Evolutionary conservation across 2,329 filamentous ascomycete species (phyloP), one percentile per base, ranked within the genome.

Genomic region (Clarireedia homoeocarpa): DNA sequence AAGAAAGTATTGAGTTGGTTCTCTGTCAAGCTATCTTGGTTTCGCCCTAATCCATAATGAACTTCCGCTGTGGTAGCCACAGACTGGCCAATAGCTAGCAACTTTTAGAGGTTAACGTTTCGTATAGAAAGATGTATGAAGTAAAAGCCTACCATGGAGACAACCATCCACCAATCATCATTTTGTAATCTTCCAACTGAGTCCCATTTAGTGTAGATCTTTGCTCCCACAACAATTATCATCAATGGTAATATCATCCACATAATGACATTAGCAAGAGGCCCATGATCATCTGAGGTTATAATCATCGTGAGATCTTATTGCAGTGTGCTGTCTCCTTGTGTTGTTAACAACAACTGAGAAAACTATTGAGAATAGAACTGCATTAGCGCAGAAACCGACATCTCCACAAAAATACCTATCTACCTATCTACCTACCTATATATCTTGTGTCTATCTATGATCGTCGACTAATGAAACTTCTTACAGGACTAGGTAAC

Each of bases 161-260:
- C 9, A 23, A 55, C 20, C 6, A 26, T 39, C 15, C 30, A 44
- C 38, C 38, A 39, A 49, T 55, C 52, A 49, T 55, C 45, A 1
- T 30, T 6, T 15, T 49, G 30, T 14, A 55, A 15, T 49, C 49
- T 53, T 6, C 34, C 14, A 34, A 38, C 15, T 10, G 30, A 17
- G 6, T 34, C 12, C 24, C n/a, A 53, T 39, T 53, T 53, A 12
- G 38, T 57, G 17, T 30, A 57, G 4, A 50, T 27, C 42, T 57
- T 57, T 3, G 51, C 45, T 14, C 27, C 7, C 2, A 30, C 39
- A 15, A 49, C 23, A 14, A 57, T 20, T 6, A 53, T n/a, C 55
- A 54, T 54, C 12, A 51, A 45, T n/a, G 49, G 44, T 14, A 57
- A 14, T 6, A 48, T 48, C 36, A 54, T 47, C 55, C 50, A 57